Percentiles rank a stretch among this genome's conserved stretches.
Evolutionary conservation across 169 alveolate species (phyloP).

Genomic region (Plasmodium chabaudi): DNA sequence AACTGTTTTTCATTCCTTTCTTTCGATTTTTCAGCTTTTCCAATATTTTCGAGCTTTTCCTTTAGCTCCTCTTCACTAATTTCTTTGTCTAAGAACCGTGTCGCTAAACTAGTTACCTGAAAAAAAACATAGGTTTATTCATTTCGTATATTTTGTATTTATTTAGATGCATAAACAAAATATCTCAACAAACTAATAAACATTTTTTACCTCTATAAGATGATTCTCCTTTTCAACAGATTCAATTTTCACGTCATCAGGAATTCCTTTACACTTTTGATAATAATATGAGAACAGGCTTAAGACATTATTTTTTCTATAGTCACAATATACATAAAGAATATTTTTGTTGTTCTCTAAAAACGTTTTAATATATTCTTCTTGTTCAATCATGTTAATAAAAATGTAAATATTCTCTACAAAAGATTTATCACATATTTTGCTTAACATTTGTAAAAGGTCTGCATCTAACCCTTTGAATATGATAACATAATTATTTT

Average conservation of each 20-base stretch:
- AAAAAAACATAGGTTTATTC: neutral
- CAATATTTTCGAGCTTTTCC: neutral
- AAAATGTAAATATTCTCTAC: constrained; percentile 11
- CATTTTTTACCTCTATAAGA: neutral
- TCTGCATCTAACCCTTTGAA: constrained; percentile 16
- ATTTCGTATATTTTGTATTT: no score
- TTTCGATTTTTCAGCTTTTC: neutral
- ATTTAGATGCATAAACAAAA: neutral
- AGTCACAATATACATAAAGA: constrained; percentile 27
- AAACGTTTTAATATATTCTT: neutral
- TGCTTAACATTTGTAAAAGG: constrained; percentile 1
- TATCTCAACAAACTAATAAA: no score
- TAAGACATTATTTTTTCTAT: constrained; percentile 22
- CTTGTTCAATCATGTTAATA: neutral
- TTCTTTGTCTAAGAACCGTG: neutral
- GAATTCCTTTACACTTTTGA: neutral
- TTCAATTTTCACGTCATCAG: neutral
- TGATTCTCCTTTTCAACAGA: constrained; percentile 4
- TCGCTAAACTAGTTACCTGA: neutral
- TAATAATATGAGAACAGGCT: constrained; percentile 38
- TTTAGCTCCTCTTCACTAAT: constrained; percentile 6
- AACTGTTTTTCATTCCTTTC: neutral
- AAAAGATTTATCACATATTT: neutral
- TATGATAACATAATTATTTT: constrained; percentile 1
- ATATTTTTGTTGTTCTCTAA: neutral